Base-by-base conservation (phyloP, 495 filamentous ascomycete genomes). In the Bacidia rubella region DNA sequence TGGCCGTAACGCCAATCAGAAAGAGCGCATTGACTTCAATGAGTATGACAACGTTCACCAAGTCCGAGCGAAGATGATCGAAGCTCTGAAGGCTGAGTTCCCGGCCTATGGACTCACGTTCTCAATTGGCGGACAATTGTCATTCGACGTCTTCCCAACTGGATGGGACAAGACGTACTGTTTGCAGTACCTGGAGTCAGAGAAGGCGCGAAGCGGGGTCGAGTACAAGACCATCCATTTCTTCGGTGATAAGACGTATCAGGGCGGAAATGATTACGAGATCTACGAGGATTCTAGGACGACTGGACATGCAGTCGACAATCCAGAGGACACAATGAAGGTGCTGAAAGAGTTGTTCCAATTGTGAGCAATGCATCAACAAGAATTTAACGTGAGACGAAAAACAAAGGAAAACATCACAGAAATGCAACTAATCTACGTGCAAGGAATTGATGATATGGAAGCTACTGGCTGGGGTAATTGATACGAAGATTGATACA, bases 81-180 rank as follows among this genome's bases (percentile, higher is more conserved):
- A 73, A 52, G 78, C 73, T 54, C 67, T 98, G 56, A 80, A 77
- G 68, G 82, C 86, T 70, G 76, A 83, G 60, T 96, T 98, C 68
- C 73, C 79, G 2, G 79, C 95, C 63, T 72, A 84, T 50, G 87
- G 86, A 22, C 69, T 98, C 50, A 97, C 86, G 82, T 95, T 81
- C 73, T 90, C 87, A 43, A 89, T 98, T 60, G 92, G 92, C 58
- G 92, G 92, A 39, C 87, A 96, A 61, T 94, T 98, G 64, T 95
- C 87, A 52, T 98, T 98, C 71, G 92, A 98, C 64, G 87, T 96
- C 55, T 98, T 98, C 75, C 92, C 92, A 48, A 80, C 70, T 1
- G 92, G 92, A 59, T 98, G 92, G 92, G 90, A 98, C 69, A 98
- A 97, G 77, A 93, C 85, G n/a, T 98, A 90, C 73, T 95, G 90